Evolutionary conservation across 108 stramenopile genomes (phyloP).

Genomic region (Epipyxis sp.): DNA sequence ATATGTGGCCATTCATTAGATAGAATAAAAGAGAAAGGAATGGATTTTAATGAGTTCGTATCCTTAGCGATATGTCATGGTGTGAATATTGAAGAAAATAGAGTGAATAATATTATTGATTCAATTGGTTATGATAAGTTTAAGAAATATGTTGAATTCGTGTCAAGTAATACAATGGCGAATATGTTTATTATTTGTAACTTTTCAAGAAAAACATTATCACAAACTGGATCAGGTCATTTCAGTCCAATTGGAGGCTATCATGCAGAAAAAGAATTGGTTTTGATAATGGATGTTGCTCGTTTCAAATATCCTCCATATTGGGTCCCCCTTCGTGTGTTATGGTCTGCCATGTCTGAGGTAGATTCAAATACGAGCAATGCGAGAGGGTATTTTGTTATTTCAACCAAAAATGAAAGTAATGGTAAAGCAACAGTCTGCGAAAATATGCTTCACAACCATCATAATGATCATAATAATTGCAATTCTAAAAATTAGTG

Average conservation of each 20-base stretch:
- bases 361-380: constrained; percentile 69
- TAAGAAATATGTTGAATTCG: background rate
- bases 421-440: too few relatives aligned
- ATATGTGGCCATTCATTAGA: constrained; percentile 13
- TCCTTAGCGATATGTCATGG: constrained; percentile 16
- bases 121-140: background rate
- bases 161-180: background rate
- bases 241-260: constrained; percentile 84
- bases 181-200: constrained; percentile 58
- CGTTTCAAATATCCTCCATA: constrained; percentile 94
- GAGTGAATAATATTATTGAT: background rate
- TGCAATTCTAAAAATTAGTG: too few relatives aligned
- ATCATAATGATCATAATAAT: too few relatives aligned
- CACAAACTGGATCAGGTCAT: constrained; percentile 91
- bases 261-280: constrained; percentile 62
- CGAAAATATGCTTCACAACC: too few relatives aligned
- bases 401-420: constrained; percentile 33
- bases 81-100: constrained; percentile 7
- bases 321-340: constrained; percentile 71
- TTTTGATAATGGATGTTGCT: constrained; percentile 90
- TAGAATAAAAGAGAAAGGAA: background rate
- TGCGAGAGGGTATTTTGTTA: constrained; percentile 75
- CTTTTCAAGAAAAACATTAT: constrained; percentile 58
- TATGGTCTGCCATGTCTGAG: constrained; percentile 68
- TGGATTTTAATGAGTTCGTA: constrained; percentile 19